A percentile compares a stretch with the other conserved stretches of the same genome.
Conservation (phyloP, 352 stramenopile species). For the Lagenidium giganteum region DNA sequence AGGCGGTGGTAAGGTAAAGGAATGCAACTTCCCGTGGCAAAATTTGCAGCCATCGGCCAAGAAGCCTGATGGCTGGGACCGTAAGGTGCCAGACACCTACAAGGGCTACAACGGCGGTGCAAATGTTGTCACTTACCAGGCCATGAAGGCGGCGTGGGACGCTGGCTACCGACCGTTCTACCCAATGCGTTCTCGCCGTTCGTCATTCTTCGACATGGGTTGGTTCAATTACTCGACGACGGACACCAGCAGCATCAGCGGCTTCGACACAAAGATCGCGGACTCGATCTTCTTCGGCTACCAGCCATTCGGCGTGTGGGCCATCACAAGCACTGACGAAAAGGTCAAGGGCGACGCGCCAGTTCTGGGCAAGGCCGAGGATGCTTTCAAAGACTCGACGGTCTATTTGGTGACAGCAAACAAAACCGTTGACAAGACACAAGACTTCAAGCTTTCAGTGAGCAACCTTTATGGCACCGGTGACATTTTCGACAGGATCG, state of each 20-base stretch:
- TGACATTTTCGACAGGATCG: conserved; percentile 44
- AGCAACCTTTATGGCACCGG: conserved; percentile 40
- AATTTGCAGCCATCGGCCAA: conserved; percentile 47
- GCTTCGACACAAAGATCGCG: conserved; percentile 50
- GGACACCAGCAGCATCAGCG: conserved; percentile 38
- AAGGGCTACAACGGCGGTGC: conserved; percentile 27
- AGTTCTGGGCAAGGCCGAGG: conserved; percentile 25
- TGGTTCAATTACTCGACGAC: conserved; percentile 83
- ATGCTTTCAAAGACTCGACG: conserved; percentile 26
- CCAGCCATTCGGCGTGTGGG: conserved; percentile 77
- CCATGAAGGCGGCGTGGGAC: conserved; percentile 50
- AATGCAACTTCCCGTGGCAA: conserved; percentile 80
- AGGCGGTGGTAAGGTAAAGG: conserved; percentile 55
- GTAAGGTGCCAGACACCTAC: conserved; percentile 43
- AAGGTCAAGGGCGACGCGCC: conserved; percentile 20
- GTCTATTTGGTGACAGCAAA: conserved; percentile 33
- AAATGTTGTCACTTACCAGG: conserved; percentile 51
- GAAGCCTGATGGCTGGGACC: conserved; percentile 38
- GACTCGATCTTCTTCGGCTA: conserved; percentile 50
- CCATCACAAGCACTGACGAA: conserved; percentile 34
- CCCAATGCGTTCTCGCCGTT: conserved; percentile 72
- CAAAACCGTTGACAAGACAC: conserved; percentile 17
- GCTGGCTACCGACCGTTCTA: conserved; percentile 85
- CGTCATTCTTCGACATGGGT: conserved; percentile 85
- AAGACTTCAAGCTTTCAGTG: conserved; percentile 28